These are phyloP conservation scores for Flueggea neowawraea DNA, from an alignment of 441 rosid species.

Conservation along the genomic window DNA sequence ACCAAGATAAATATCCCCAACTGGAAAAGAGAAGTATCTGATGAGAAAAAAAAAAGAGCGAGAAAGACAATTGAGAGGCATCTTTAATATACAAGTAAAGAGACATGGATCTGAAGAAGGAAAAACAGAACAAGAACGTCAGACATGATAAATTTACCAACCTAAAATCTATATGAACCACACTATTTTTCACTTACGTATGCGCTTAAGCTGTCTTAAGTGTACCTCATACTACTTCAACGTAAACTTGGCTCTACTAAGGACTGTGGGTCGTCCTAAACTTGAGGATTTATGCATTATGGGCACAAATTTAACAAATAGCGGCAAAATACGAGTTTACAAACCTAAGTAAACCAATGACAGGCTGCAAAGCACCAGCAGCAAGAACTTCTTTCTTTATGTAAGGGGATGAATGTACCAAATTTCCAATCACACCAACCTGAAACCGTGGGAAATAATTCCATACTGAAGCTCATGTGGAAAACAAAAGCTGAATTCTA, in stretches of 20 bases:
- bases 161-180: too few species aligned
- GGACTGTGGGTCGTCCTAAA: not conserved
- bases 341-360: conserved; percentile 87
- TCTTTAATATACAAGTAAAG: too few species aligned
- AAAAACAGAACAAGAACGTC: too few species aligned
- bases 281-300: not conserved
- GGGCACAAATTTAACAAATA: not conserved
- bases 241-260: not conserved
- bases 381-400: conserved; percentile 94
- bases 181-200: too few species aligned
- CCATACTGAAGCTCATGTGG: conserved; percentile 12
- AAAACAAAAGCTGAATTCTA: conserved; percentile 7
- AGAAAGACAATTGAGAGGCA: too few species aligned
- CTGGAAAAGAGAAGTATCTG: too few species aligned
- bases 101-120: too few species aligned
- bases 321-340: conserved; percentile 9
- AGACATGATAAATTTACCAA: too few species aligned
- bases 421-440: conserved; percentile 99
- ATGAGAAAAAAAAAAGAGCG: too few species aligned
- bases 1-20: too few species aligned
- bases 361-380: conserved; percentile 98
- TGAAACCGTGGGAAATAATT: conserved; percentile 21
- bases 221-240: not conserved
- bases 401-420: conserved; percentile 97
- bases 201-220: too few species aligned